Evolutionary conservation across 164 flowering plant species (phyloP).

Genomic region (Houttuynia cordata): DNA sequence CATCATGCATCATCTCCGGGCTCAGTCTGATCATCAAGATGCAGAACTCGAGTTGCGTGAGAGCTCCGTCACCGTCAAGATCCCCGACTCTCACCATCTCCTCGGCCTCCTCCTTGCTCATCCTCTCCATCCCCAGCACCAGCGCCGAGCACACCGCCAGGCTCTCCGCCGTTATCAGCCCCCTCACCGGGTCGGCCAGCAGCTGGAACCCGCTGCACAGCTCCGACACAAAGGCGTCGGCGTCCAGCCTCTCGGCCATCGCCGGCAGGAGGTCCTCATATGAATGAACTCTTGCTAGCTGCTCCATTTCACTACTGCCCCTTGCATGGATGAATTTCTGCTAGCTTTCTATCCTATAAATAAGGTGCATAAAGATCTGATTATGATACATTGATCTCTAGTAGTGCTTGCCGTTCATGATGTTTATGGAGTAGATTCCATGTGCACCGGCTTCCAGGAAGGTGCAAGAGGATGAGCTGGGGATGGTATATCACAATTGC

Average conservation of each 20-base stretch:
- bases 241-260: slow-evolving; percentile 87
- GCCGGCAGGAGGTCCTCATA: slow-evolving; percentile 72
- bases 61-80: slow-evolving; percentile 72
- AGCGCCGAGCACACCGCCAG: slow-evolving; percentile 40
- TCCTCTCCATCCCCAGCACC: slow-evolving; percentile 58
- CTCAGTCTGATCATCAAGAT: slow-evolving; percentile 83
- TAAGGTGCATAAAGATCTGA: too few species aligned
- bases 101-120: slow-evolving; percentile 56
- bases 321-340: too few species aligned
- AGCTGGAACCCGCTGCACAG: slow-evolving; percentile 66
- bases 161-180: slow-evolving; percentile 55
- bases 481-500: too few species aligned
- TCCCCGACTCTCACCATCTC: slow-evolving; percentile 88
- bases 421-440: too few species aligned
- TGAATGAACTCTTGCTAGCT: too few species aligned
- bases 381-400: too few species aligned
- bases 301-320: too few species aligned
- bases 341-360: too few species aligned
- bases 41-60: slow-evolving; percentile 69
- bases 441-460: too few species aligned
- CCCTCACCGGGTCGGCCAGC: slow-evolving; percentile 44
- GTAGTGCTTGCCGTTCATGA: too few species aligned
- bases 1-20: slow-evolving; percentile 81
- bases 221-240: slow-evolving; percentile 58
- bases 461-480: too few species aligned